A percentile compares a stretch with the other conserved stretches of the same genome.
These are phyloP conservation scores for Malus hybrid DNA, from an alignment of 331 rosid species.

Conservation along the genomic window DNA sequence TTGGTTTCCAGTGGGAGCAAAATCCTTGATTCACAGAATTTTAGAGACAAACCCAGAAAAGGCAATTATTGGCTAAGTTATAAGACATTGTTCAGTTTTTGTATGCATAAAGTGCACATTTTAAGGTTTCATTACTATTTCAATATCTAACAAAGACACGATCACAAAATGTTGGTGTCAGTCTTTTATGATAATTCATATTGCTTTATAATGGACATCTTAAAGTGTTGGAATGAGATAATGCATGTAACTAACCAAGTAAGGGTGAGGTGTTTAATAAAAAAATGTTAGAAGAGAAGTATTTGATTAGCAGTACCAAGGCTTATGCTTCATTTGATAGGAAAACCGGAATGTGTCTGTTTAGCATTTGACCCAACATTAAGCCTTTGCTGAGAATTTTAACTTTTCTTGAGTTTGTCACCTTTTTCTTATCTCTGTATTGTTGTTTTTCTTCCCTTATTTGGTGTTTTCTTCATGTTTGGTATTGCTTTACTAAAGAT, in stretches of 20 bases:
- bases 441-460: neutral
- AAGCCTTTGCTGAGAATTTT: neutral
- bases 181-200: neutral
- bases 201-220: neutral
- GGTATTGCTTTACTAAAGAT: neutral
- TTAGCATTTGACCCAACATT: neutral
- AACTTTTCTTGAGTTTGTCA: neutral
- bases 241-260: neutral
- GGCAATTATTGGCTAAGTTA: conserved; percentile 37
- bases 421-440: neutral
- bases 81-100: neutral
- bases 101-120: neutral
- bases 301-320: neutral
- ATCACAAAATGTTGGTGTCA: neutral
- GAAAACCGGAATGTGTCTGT: neutral
- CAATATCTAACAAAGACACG: neutral
- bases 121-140: neutral
- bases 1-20: conserved; percentile 86
- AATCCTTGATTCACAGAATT: conserved; percentile 53
- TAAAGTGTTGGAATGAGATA: neutral
- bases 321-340: neutral
- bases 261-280: neutral
- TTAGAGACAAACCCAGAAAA: conserved; percentile 74
- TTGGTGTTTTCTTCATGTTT: neutral
- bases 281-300: neutral